phyloP scores from a whole-genome alignment of 805 yeast genomes.

The Clavispora fructus region DNA sequence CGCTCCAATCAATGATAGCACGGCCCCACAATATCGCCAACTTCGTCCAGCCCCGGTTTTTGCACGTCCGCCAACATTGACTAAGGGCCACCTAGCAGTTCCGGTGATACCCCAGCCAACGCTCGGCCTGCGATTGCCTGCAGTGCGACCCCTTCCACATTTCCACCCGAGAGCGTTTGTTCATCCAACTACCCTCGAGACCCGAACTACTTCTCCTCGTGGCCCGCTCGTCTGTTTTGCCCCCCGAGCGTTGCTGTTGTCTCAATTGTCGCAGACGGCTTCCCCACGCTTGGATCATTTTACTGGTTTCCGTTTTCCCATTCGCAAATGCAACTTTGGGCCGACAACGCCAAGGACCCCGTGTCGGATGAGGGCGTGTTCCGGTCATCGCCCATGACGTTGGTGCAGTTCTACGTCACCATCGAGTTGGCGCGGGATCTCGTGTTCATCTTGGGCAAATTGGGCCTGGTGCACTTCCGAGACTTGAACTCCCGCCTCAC shows the following conservation, averaged over 20 bases:
- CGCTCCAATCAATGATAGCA: too few species aligned
- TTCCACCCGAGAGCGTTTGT: background rate
- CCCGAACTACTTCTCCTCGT: background rate
- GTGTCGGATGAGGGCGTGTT: constrained; percentile 31
- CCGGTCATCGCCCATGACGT: constrained; percentile 45
- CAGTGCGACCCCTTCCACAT: background rate
- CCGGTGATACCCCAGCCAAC: background rate
- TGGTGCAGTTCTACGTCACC: constrained; percentile 45
- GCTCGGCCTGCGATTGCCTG: background rate
- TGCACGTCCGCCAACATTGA: too few species aligned
- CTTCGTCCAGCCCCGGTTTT: too few species aligned
- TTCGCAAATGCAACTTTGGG: background rate
- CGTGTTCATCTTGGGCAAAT: constrained; percentile 32
- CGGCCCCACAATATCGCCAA: too few species aligned
- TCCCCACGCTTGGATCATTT: too few species aligned
- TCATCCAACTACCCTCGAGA: background rate
- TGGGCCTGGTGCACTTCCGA: constrained; percentile 39
- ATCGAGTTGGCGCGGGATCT: constrained; percentile 41
- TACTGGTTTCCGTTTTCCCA: background rate
- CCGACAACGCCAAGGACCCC: background rate
- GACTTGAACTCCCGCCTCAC: constrained; percentile 46
- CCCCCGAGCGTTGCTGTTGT: background rate
- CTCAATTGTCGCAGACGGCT: too few species aligned
- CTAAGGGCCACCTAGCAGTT: background rate
- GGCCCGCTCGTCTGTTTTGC: background rate